Evolutionary conservation across 2,329 filamentous ascomycete genomes (phyloP).

Genomic region (Ustulina deusta): DNA sequence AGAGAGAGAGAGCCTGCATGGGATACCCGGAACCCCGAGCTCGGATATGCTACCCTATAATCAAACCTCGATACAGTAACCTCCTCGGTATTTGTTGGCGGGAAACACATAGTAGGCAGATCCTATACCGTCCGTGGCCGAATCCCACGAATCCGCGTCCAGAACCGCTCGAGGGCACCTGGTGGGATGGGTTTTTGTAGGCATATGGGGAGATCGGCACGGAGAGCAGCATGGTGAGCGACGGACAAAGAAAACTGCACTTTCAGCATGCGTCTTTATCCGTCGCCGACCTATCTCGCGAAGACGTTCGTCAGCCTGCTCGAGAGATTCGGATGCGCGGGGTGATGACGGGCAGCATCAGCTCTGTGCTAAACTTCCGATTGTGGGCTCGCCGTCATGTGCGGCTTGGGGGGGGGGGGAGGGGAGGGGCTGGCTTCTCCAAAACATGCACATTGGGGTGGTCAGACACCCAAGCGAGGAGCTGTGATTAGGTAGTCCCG

Average conservation of each 20-base stretch:
- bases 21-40: constrained; percentile 25
- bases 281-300: neutral
- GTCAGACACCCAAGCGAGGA: constrained; percentile 30
- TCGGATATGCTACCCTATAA: constrained; percentile 37
- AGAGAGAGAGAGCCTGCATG: constrained; percentile 23
- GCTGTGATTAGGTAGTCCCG: constrained; percentile 2
- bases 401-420: constrained; percentile 20
- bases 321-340: constrained; percentile 1
- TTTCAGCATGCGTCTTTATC: constrained; percentile 9
- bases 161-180: constrained; percentile 23
- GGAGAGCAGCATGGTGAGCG: neutral
- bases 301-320: constrained; percentile 2
- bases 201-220: constrained; percentile 1
- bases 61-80: constrained; percentile 18
- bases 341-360: constrained; percentile 2
- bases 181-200: constrained; percentile 6
- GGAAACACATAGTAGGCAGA: constrained; percentile 1
- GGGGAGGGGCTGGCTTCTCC: neutral
- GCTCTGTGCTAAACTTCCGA: constrained; percentile 13
- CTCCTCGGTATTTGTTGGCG: constrained; percentile 1
- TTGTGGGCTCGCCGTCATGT: constrained; percentile 23
- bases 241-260: constrained; percentile 19
- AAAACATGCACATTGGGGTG: constrained; percentile 21
- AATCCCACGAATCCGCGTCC: constrained; percentile 23
- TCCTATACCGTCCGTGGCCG: constrained; percentile 9